These are phyloP conservation scores for Flaveria linearis DNA, from an alignment of 129 eudicot species.

Conservation along the genomic window DNA sequence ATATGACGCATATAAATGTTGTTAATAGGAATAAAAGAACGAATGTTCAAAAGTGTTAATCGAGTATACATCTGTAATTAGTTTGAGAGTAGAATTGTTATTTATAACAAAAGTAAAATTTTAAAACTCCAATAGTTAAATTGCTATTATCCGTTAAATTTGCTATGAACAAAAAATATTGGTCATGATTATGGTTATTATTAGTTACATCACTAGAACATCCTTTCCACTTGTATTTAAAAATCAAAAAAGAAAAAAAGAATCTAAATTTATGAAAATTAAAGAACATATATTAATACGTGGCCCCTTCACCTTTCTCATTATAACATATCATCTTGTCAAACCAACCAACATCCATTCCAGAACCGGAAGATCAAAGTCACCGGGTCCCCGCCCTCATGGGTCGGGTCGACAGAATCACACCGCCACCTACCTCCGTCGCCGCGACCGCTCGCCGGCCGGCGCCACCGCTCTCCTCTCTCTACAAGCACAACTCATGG, in stretches of 20 bases:
- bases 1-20: too few relatives aligned
- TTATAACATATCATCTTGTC: constrained; percentile 14
- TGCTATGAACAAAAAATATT: too few relatives aligned
- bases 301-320: constrained; percentile 15
- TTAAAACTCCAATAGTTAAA: too few relatives aligned
- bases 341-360: constrained; percentile 23
- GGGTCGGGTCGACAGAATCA: constrained; percentile 46
- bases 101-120: too few relatives aligned
- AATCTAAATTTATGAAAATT: background rate
- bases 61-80: too few relatives aligned
- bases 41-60: too few relatives aligned
- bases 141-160: too few relatives aligned
- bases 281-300: background rate
- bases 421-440: constrained; percentile 31
- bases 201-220: too few relatives aligned
- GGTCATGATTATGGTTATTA: too few relatives aligned
- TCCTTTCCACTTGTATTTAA: too few relatives aligned
- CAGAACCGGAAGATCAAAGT: constrained; percentile 22
- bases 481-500: constrained; percentile 78
- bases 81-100: too few relatives aligned
- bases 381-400: constrained; percentile 49
- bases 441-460: constrained; percentile 22
- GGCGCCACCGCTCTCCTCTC: constrained; percentile 27
- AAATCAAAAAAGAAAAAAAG: background rate
- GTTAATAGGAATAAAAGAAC: too few relatives aligned